Evolutionary conservation across 306 rosid species (phyloP).

Genomic region (Lathyrus sativus): DNA sequence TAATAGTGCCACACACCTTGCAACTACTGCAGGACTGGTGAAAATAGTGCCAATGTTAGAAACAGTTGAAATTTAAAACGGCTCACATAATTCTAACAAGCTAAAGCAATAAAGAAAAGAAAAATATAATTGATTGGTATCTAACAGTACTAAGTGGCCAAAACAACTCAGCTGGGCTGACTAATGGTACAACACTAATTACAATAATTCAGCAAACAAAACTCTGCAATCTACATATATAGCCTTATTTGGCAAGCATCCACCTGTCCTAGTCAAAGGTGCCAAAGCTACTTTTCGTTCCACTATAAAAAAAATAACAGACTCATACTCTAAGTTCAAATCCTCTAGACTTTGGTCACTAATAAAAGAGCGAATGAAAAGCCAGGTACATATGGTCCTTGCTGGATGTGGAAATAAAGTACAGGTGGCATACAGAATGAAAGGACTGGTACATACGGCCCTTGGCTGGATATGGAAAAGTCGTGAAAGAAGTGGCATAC

Average conservation of each 20-base stretch:
- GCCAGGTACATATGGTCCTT: not conserved
- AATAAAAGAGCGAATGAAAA: constrained; percentile 23
- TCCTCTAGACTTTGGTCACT: constrained; percentile 2
- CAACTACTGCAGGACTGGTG: constrained; percentile 94
- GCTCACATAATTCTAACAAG: constrained; percentile 27
- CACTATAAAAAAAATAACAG: constrained; percentile 16
- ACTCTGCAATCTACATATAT: not conserved
- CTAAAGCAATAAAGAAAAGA: constrained; percentile 27
- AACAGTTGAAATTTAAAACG: constrained; percentile 12
- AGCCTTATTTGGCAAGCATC: not conserved
- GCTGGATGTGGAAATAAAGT: not conserved
- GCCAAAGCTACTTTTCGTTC: not conserved
- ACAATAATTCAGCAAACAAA: constrained; percentile 8
- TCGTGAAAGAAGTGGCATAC: not conserved
- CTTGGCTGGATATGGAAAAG: not conserved
- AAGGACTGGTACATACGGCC: not conserved
- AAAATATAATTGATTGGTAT: constrained; percentile 13
- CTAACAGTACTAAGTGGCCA: constrained; percentile 4
- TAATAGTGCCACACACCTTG: constrained; percentile 92
- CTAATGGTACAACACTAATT: constrained; percentile 1
- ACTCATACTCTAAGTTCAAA: constrained; percentile 8
- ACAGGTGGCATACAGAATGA: constrained; percentile 5
- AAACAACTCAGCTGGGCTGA: constrained; percentile 14
- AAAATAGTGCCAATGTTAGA: constrained; percentile 48
- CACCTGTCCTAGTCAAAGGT: constrained; percentile 1